Conservation (phyloP, 345 rosid genomes). For the Streptanthus diversifolius region DNA sequence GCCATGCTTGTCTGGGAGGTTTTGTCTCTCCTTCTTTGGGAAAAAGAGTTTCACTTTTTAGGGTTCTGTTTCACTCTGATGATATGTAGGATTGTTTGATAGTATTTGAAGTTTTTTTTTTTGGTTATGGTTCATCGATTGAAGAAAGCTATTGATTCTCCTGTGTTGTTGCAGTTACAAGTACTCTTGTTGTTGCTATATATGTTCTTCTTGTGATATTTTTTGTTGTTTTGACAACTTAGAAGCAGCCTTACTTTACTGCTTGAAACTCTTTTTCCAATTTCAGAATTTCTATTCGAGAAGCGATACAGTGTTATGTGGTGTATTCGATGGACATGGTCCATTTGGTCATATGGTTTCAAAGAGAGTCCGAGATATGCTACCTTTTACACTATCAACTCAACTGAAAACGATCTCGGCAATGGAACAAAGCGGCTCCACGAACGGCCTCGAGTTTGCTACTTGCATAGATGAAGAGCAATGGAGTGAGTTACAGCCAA, state of each 20-base stretch:
- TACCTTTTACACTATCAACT: conserved; percentile 57
- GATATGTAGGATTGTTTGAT: not conserved
- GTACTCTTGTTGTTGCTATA: conserved; percentile 11
- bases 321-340: conserved; percentile 97
- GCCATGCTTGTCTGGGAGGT: conserved; percentile 99
- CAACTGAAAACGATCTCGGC: conserved; percentile 45
- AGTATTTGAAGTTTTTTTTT: not conserved
- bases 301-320: conserved; percentile 74
- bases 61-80: not conserved
- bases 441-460: conserved; percentile 20
- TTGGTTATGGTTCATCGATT: not conserved
- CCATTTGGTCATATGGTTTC: conserved; percentile 94
- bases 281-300: conserved; percentile 72
- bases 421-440: conserved; percentile 11
- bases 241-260: not conserved
- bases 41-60: not conserved
- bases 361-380: conserved; percentile 77
- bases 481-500: conserved; percentile 40
- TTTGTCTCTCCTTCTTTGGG: not conserved
- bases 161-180: not conserved
- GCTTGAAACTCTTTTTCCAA: not conserved
- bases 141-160: not conserved
- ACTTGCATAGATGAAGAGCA: conserved; percentile 56
- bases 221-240: not conserved
- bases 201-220: not conserved